Conservation (phyloP, 2,329 filamentous ascomycete species). For the Mariannaea sp. region DNA sequence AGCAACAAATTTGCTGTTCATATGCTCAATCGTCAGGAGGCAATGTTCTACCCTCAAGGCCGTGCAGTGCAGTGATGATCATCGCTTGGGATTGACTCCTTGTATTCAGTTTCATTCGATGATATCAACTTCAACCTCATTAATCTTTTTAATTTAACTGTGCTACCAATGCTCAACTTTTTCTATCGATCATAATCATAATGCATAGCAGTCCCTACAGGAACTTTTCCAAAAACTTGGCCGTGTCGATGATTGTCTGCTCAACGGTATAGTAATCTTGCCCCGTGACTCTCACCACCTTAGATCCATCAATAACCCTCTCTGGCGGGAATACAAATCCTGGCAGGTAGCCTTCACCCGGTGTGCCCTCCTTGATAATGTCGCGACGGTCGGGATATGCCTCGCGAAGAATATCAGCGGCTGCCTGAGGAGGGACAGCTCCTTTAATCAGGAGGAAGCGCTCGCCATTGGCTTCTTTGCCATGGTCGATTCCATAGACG, state of each 20-base stretch:
- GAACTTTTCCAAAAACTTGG: conserved; percentile 29
- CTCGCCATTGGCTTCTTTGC: conserved; percentile 27
- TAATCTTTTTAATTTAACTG: too few species aligned
- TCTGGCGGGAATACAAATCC: conserved; percentile 20
- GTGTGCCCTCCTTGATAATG: conserved; percentile 29
- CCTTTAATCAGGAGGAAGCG: conserved; percentile 28
- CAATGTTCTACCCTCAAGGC: too few species aligned
- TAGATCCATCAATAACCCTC: conserved; percentile 27
- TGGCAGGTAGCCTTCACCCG: conserved; percentile 27
- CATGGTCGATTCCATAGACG: conserved; percentile 29
- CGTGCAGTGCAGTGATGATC: too few species aligned
- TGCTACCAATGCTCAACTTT: too few species aligned
- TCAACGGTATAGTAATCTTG: conserved; percentile 26
- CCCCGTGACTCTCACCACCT: conserved; percentile 25
- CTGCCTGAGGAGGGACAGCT: conserved; percentile 29
- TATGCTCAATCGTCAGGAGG: too few species aligned
- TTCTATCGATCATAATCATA: too few species aligned
- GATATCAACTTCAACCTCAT: too few species aligned
- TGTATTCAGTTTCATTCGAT: too few species aligned
- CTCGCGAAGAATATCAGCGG: conserved; percentile 33
- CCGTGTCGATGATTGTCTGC: conserved; percentile 31
- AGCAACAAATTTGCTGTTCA: too few species aligned
- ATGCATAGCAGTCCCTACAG: conserved; percentile 17
- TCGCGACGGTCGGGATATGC: conserved; percentile 28
- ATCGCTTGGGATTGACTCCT: too few species aligned